These are phyloP conservation scores for Anthracocystis setariae DNA, from an alignment of 1,284 basidiomycete genomes.

Conservation along the genomic window DNA sequence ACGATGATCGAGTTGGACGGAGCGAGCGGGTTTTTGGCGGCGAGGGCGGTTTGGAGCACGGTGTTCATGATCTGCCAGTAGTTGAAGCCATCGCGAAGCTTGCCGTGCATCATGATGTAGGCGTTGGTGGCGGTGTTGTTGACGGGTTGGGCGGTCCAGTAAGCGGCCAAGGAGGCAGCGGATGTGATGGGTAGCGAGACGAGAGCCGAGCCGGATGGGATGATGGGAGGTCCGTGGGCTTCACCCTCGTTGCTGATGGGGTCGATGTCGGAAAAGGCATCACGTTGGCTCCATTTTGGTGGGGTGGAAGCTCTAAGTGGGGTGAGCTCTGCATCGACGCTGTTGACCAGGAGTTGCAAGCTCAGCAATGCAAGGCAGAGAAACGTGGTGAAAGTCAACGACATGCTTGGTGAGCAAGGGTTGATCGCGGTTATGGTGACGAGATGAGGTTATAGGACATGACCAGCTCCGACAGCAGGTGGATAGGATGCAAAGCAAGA, in stretches of 20 bases:
- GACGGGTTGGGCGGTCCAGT: constrained; percentile 49
- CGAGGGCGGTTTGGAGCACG: constrained; percentile 44
- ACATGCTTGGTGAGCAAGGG: constrained; percentile 2
- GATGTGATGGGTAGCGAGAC: constrained; percentile 43
- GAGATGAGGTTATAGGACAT: not conserved
- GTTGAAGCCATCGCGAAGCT: constrained; percentile 54
- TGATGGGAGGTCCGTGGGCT: constrained; percentile 28
- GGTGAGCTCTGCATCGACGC: constrained; percentile 1
- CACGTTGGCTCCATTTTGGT: constrained; percentile 9
- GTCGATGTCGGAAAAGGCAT: constrained; percentile 41
- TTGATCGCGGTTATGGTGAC: not conserved
- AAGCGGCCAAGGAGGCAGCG: constrained; percentile 34
- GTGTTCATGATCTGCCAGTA: constrained; percentile 61
- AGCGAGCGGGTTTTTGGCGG: constrained; percentile 29
- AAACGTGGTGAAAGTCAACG: not conserved
- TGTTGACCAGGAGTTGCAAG: constrained; percentile 9
- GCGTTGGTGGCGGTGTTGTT: constrained; percentile 51
- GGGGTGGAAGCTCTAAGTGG: constrained; percentile 2
- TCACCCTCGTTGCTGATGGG: constrained; percentile 46
- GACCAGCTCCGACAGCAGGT: too few relatives aligned
- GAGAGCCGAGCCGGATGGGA: constrained; percentile 49
- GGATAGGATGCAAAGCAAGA: too few relatives aligned
- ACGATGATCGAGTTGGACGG: constrained; percentile 48
- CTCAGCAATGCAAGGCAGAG: constrained; percentile 18
- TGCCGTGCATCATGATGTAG: constrained; percentile 66